Conservation (phyloP, 768 basidiomycete species). For the Dioszegia hungarica region DNA sequence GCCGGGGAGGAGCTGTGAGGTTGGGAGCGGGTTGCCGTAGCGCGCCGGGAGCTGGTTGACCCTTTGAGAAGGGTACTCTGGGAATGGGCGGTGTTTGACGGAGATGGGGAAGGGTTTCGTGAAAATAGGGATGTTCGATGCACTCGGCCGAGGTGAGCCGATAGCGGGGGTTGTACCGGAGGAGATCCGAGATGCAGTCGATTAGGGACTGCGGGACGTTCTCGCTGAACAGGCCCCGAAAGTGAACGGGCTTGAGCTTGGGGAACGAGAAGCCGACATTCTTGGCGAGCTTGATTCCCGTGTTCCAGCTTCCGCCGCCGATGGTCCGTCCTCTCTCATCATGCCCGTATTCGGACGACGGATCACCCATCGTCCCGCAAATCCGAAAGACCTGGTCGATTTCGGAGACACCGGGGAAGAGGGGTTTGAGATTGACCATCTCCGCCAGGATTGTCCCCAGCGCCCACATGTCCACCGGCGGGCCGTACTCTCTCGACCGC, state of each 20-base stretch:
- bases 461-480: conserved; percentile 99
- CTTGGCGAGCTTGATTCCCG: conserved; percentile 81
- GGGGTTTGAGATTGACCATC: conserved; percentile 83
- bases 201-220: conserved; percentile 73
- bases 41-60: conserved; percentile 34
- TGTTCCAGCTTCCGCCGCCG: conserved; percentile 84
- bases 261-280: conserved; percentile 81
- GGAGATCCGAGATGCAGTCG: conserved; percentile 84
- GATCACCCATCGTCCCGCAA: conserved; percentile 89
- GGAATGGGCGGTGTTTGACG: conserved; percentile 45
- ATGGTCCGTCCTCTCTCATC: conserved; percentile 64
- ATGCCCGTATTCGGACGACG: conserved; percentile 71
- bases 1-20: conserved; percentile 28
- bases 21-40: conserved; percentile 7
- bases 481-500: conserved; percentile 85
- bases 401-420: conserved; percentile 91
- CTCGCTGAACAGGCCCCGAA: conserved; percentile 68
- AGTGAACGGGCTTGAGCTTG: conserved; percentile 54
- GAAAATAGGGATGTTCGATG: conserved; percentile 81
- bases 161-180: conserved; percentile 83
- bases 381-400: conserved; percentile 88
- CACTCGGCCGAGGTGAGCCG: conserved; percentile 84
- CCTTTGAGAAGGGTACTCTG: conserved; percentile 41
- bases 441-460: conserved; percentile 98
- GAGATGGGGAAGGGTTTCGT: conserved; percentile 57